Evolutionary conservation across 2,329 filamentous ascomycete species (phyloP), one percentile per base, ranked within the genome.

Genomic region (Hypoxylon sp.): DNA sequence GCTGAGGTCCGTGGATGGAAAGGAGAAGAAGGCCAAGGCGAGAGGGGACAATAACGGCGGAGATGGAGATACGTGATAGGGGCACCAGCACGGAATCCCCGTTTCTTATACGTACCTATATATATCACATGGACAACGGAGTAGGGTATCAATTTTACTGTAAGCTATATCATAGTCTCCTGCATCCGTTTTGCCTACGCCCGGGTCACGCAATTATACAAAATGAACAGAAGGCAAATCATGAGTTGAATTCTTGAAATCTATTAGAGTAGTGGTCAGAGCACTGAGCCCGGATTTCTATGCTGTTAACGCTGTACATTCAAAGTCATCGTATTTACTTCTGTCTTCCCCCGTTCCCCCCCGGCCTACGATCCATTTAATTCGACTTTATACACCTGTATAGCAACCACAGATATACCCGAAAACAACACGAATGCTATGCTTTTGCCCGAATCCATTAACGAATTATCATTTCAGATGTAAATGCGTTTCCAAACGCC

Each of bases 1-100:
- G 0, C 49, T 88, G 10, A 78, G 72, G 64, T 75, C 72, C 8
- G 66, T 76, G 17, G 67, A 66, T 27, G 62, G 51, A 53, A 57
- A 64, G 38, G 46, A 45, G 42, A 64, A 60, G 15, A 67, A 66
- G 42, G 57, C 49, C n/a, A 47, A 35, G 53, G 50, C 29, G 17
- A 31, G 52, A 38, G 37, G 33, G n/a, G 26, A 52, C 58, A 48
- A 20, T 21, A 46, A 27, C 29, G 45, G 37, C 15, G 35, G 15
- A 20, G 50, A 53, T 18, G n/a, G n/a, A 17, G n/a, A 18, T 33
- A 17, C n/a, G 29, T n/a, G 29, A n/a, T 31, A 26, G 41, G 20
- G 26, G 7, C 4, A 21, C 24, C 20, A 15, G 17, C n/a, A n/a
- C n/a, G n/a, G n/a, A n/a, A n/a, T n/a, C n/a, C n/a, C 38, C 17